phyloP scores from a whole-genome alignment of 2,329 filamentous ascomycete genomes.

The Fusarium euwallaceae region DNA sequence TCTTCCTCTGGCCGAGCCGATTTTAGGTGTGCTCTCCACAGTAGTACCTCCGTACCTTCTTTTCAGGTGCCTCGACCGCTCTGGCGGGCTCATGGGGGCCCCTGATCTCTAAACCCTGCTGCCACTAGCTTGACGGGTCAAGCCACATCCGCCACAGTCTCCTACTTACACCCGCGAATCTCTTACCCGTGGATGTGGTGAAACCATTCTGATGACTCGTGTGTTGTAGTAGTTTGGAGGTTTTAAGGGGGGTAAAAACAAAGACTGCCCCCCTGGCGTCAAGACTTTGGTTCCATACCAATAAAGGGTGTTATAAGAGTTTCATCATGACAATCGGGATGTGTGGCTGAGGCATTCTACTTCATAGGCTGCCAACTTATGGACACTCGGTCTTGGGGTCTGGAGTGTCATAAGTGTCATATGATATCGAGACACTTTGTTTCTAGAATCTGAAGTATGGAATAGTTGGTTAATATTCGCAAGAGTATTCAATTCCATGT shows the following conservation, averaged over 20 bases:
- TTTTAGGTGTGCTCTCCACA: slow-evolving; percentile 46
- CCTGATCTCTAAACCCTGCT: slow-evolving; percentile 12
- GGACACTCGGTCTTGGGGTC: background rate
- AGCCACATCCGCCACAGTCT: slow-evolving; percentile 23
- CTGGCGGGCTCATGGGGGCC: slow-evolving; percentile 16
- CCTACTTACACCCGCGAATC: background rate
- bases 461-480: background rate
- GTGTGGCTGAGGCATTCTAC: background rate
- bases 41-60: slow-evolving; percentile 28
- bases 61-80: slow-evolving; percentile 3
- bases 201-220: background rate
- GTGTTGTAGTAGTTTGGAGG: background rate
- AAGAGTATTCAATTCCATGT: background rate
- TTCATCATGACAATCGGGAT: background rate
- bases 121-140: slow-evolving; percentile 17
- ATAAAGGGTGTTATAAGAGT: background rate
- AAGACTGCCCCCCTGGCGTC: no score
- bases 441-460: background rate
- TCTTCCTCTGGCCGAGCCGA: slow-evolving; percentile 41
- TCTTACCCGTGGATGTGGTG: background rate
- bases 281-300: background rate
- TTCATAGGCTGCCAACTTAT: background rate
- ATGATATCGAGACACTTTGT: background rate
- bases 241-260: no score
- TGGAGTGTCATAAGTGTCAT: background rate